phyloP scores from a whole-genome alignment of 805 yeast genomes.

The Pichia californica region DNA sequence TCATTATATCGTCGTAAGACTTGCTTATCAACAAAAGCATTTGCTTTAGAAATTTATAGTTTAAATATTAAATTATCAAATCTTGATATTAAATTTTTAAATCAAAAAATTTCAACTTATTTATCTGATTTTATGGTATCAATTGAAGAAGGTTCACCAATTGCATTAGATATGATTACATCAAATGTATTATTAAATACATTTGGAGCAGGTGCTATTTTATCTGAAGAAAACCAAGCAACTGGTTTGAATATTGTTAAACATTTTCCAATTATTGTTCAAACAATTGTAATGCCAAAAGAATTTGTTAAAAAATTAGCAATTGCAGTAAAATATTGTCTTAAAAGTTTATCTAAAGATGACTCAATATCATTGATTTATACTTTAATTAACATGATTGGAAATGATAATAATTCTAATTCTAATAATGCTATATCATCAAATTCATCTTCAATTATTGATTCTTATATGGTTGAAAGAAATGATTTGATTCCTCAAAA shows the following conservation, averaged over 20 bases:
- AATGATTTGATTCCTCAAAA: constrained; percentile 45
- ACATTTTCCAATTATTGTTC: constrained; percentile 44
- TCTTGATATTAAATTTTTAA: constrained; percentile 38
- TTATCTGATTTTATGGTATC: constrained; percentile 28
- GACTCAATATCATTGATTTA: constrained; percentile 79
- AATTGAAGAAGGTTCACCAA: constrained; percentile 37
- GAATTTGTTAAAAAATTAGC: constrained; percentile 48
- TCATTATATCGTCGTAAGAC: constrained; percentile 23
- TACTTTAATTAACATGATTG: constrained; percentile 66
- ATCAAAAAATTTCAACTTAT: constrained; percentile 42
- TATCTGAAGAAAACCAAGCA: constrained; percentile 33
- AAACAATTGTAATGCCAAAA: constrained; percentile 44
- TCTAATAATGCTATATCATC: constrained; percentile 7
- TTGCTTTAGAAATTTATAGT: constrained; percentile 53
- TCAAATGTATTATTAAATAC: constrained; percentile 39
- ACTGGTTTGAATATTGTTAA: constrained; percentile 32
- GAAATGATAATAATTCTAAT: constrained; percentile 29
- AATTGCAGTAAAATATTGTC: constrained; percentile 54
- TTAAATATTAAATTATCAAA: constrained; percentile 45
- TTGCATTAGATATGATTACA: constrained; percentile 42
- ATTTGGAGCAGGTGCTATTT: constrained; percentile 30
- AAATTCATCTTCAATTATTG: constrained; percentile 8
- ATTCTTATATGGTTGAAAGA: constrained; percentile 19
- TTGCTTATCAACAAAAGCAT: constrained; percentile 19
- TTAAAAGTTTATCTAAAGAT: constrained; percentile 69